phyloP scores from a whole-genome alignment of 805 yeast species.

The Danielia oregonensis region DNA sequence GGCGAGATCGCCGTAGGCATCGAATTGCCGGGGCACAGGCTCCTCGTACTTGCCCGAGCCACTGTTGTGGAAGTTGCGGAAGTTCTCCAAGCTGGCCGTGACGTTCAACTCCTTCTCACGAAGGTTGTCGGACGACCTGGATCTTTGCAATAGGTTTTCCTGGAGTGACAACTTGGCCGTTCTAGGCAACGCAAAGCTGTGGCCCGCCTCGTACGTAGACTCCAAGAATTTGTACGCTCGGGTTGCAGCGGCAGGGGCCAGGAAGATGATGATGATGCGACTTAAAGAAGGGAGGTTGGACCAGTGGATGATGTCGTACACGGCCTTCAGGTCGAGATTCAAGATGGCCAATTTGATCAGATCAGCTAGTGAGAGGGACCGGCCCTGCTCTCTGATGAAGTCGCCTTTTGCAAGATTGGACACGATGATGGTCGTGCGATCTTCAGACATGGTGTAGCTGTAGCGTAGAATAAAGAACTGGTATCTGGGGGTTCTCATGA shows the following conservation, averaged over 20 bases:
- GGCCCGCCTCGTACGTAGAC: constrained; percentile 4
- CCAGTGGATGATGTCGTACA: constrained; percentile 32
- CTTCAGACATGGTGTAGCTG: background rate
- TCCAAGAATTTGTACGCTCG: constrained; percentile 21
- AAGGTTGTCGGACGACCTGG: constrained; percentile 26
- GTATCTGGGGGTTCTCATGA: too few relatives aligned
- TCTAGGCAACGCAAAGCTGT: constrained; percentile 9
- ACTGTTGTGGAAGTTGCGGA: constrained; percentile 19
- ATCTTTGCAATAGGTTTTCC: constrained; percentile 34
- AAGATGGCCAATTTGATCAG: constrained; percentile 30
- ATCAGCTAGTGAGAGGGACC: constrained; percentile 29
- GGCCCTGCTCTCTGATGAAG: constrained; percentile 19
- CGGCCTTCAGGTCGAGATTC: constrained; percentile 14
- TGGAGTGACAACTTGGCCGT: constrained; percentile 30
- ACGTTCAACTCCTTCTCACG: constrained; percentile 20
- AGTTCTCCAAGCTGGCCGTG: constrained; percentile 20
- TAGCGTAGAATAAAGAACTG: too few relatives aligned
- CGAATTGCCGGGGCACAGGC: constrained; percentile 33
- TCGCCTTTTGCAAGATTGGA: constrained; percentile 29
- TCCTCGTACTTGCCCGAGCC: constrained; percentile 20
- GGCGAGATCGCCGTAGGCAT: constrained; percentile 24
- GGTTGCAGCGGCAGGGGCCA: constrained; percentile 25
- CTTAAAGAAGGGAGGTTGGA: constrained; percentile 35
- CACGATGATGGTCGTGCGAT: constrained; percentile 33
- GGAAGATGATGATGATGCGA: constrained; percentile 36